A percentile compares a stretch with the other conserved stretches of the same genome.
phyloP scores from a whole-genome alignment of 1,139 yeast species.

The Yamadazyma sp. region DNA sequence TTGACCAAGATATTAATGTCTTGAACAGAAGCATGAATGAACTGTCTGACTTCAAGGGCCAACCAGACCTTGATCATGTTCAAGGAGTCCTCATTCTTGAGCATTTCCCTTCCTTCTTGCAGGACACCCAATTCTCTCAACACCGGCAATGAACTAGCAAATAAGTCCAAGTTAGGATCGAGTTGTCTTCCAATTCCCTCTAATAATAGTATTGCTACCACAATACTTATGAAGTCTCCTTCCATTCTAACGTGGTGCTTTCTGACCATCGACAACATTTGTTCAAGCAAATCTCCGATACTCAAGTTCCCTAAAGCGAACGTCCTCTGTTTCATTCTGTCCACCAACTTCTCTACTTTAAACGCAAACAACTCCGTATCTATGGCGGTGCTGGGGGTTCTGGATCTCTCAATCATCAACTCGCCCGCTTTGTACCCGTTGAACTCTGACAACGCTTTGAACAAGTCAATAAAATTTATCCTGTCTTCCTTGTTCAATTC shows the following conservation, averaged over 20 bases:
- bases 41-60: conserved; percentile 84
- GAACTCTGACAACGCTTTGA: conserved; percentile 84
- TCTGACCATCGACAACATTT: conserved; percentile 87
- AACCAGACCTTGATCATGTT: conserved; percentile 91
- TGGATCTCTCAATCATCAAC: conserved; percentile 88
- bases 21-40: conserved; percentile 80
- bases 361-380: conserved; percentile 83
- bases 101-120: conserved; percentile 62
- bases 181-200: conserved; percentile 96
- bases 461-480: conserved; percentile 82
- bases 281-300: conserved; percentile 86
- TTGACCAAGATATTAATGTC: conserved; percentile 56
- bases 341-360: conserved; percentile 81
- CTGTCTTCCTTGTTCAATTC: conserved; percentile 79
- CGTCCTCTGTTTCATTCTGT: conserved; percentile 78
- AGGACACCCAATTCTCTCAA: conserved; percentile 76
- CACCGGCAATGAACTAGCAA: conserved; percentile 91
- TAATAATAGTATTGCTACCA: conserved; percentile 81
- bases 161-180: conserved; percentile 88
- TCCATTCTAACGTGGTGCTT: conserved; percentile 96
- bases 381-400: conserved; percentile 90
- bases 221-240: conserved; percentile 91
- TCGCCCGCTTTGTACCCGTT: conserved; percentile 96
- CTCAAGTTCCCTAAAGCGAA: conserved; percentile 91
- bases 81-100: conserved; percentile 59